Base-by-base conservation (phyloP, 768 basidiomycete genomes). In the Lentinula guzmanii region DNA sequence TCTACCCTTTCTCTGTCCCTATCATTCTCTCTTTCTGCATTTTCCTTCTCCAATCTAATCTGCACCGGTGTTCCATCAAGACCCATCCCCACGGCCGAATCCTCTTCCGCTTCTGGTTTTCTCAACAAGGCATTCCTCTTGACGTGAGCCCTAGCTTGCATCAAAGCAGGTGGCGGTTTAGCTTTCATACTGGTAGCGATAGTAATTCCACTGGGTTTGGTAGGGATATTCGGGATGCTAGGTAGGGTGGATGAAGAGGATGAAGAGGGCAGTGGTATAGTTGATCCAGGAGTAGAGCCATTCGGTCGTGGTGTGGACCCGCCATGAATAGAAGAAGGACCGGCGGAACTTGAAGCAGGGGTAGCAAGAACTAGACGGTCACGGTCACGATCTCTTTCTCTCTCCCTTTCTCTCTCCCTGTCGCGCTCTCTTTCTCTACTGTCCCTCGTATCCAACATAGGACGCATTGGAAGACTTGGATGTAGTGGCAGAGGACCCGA, bases 1-100 rank as follows among this genome's bases (percentile, higher is more conserved):
- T 55, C 65, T 10, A 55, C 59, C 28, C 58, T 21, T 21, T 51
- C 60, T 31, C 59, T 61, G 18, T 61, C 54, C 18, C 46, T 53
- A 8, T 58, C 54, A 16, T 41, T 51, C 31, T 51, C 58, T 33
- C 48, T 60, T 6, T 35, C 48, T 16, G 5, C 48, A n/a, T 31
- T 37, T 18, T 46, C 56, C 5, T 58, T 58, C 56, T 46, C 58
- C 58, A 59, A 39, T 21, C 58, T 43, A 21, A 60, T 43, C 41
- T 60, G 59, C 7, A 60, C 51, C 31, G 59, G 59, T 16, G 59
- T 60, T 18, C 45, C 39, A 33, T 39, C 46, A 11, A 43, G 11
- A 1, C 24, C 55, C 7, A 13, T 8, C 37, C 37, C 37, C 13
- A 39, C 7, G 13, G 28, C 58, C 6, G 41, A 13, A 8, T 48